phyloP scores from a whole-genome alignment of 805 yeast genomes.

The Teunomyces gatunensis region DNA sequence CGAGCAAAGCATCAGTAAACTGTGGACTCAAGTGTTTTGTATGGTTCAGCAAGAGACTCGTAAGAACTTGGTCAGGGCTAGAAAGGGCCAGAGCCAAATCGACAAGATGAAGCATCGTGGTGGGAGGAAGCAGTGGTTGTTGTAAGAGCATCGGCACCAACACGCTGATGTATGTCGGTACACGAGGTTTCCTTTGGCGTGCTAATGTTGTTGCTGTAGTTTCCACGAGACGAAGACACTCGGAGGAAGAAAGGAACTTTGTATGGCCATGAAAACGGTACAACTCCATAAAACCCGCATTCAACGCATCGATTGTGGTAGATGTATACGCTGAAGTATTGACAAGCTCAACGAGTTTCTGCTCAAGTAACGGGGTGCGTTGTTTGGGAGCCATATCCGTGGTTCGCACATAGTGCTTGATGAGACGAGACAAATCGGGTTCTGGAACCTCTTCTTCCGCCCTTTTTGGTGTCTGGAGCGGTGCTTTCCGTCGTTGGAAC shows the following conservation, averaged over 20 bases:
- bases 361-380: slow-evolving; percentile 16
- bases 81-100: slow-evolving; percentile 22
- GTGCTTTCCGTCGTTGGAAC: slow-evolving; percentile 5
- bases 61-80: slow-evolving; percentile 12
- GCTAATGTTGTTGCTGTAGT: slow-evolving; percentile 13
- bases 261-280: slow-evolving; percentile 11
- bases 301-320: slow-evolving; percentile 16
- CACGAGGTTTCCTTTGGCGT: slow-evolving; percentile 5
- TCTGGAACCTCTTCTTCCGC: background rate
- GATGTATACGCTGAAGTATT: slow-evolving; percentile 7
- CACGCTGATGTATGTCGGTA: slow-evolving; percentile 29
- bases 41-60: slow-evolving; percentile 10
- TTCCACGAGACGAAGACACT: slow-evolving; percentile 15
- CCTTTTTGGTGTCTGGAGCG: background rate
- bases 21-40: slow-evolving; percentile 11
- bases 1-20: slow-evolving; percentile 16
- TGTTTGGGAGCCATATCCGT: slow-evolving; percentile 22
- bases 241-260: slow-evolving; percentile 6
- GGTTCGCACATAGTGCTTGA: slow-evolving; percentile 27
- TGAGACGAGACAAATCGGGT: slow-evolving; percentile 9
- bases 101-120: slow-evolving; percentile 22
- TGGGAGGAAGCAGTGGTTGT: slow-evolving; percentile 13
- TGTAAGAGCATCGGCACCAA: slow-evolving; percentile 20
- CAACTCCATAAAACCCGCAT: slow-evolving; percentile 19
- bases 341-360: slow-evolving; percentile 18